phyloP scores from a whole-genome alignment of 257 asterid species.

The Solanum bulbocastanum region DNA sequence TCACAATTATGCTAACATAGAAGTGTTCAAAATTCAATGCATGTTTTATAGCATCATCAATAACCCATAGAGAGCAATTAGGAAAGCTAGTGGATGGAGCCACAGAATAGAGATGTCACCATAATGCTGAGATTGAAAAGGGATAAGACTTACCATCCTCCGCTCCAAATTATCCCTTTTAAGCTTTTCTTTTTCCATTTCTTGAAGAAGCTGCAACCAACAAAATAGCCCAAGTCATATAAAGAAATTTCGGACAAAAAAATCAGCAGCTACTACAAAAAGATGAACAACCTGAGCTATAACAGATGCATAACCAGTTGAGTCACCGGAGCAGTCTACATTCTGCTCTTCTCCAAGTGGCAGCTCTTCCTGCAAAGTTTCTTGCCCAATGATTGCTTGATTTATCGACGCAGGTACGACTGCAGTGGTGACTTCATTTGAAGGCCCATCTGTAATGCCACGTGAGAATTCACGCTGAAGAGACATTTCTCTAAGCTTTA shows the following conservation, averaged over 20 bases:
- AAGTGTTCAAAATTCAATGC: neutral
- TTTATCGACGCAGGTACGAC: conserved; percentile 16
- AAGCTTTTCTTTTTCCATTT: conserved; percentile 40
- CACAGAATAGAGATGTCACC: neutral
- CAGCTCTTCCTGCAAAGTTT: conserved; percentile 17
- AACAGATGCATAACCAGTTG: conserved; percentile 27
- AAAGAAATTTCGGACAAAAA: neutral
- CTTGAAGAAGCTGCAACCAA: conserved; percentile 41
- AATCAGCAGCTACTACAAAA: neutral
- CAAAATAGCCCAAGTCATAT: neutral
- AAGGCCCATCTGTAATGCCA: conserved; percentile 11
- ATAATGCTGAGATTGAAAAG: neutral
- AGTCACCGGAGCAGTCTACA: conserved; percentile 20
- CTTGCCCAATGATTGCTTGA: conserved; percentile 20
- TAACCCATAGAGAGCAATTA: neutral
- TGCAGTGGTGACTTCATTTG: conserved; percentile 16
- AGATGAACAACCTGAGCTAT: conserved; percentile 43
- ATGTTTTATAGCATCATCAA: neutral
- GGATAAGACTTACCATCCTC: conserved; percentile 47
- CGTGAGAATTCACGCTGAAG: conserved; percentile 5
- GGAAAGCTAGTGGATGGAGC: neutral
- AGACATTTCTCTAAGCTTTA: conserved; percentile 52
- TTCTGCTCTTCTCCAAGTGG: conserved; percentile 13
- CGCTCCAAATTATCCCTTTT: conserved; percentile 33
- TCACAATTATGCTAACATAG: neutral